A percentile compares a stretch with the other conserved stretches of the same genome.
Conservation (phyloP, 129 eudicot species). For the Smallanthus sonchifolius region DNA sequence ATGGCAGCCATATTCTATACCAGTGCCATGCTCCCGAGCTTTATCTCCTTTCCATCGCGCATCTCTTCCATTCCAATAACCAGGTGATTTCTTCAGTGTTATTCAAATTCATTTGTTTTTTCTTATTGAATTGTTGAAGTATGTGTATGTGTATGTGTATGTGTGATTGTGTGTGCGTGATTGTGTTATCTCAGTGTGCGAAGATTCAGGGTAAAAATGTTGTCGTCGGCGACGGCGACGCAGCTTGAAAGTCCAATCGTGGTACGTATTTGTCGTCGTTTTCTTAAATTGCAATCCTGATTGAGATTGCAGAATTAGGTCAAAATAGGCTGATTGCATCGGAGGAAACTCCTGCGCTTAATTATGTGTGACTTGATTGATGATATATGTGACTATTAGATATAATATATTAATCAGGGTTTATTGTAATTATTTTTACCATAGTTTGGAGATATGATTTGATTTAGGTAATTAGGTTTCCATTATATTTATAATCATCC, state of each 20-base stretch:
- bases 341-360: not conserved
- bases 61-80: slow-evolving; percentile 3
- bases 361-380: not conserved
- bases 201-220: slow-evolving; percentile 38
- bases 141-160: not conserved
- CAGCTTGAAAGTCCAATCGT: slow-evolving; percentile 52
- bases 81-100: slow-evolving; percentile 19
- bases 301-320: not conserved
- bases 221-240: slow-evolving; percentile 29
- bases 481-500: no score
- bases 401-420: no score
- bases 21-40: slow-evolving; percentile 15
- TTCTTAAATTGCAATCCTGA: not conserved
- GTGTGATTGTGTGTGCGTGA: not conserved
- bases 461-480: no score
- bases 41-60: slow-evolving; percentile 8
- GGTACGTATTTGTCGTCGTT: slow-evolving; percentile 26
- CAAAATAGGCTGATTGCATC: not conserved
- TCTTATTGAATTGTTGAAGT: not conserved
- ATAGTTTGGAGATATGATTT: no score
- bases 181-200: slow-evolving; percentile 2
- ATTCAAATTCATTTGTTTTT: not conserved
- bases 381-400: not conserved
- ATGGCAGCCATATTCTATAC: slow-evolving; percentile 16
- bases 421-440: no score